Evolutionary conservation across 768 basidiomycete genomes (phyloP).

Genomic region (Gyrodon lividus): DNA sequence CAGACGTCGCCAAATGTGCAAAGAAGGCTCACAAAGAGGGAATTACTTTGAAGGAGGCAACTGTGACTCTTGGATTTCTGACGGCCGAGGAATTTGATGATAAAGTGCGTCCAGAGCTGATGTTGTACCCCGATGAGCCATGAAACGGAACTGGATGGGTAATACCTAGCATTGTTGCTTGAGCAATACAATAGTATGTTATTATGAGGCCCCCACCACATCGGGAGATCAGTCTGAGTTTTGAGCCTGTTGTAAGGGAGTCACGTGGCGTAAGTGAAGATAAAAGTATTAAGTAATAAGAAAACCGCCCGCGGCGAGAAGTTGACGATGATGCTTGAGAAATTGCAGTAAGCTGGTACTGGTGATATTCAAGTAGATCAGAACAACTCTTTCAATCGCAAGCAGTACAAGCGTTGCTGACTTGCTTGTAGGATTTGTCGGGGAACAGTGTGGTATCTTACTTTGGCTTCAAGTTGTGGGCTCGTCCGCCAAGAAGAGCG

Average conservation of each 20-base stretch:
- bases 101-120: slow-evolving; percentile 90
- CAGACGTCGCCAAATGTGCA: slow-evolving; percentile 96
- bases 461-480: neutral
- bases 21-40: slow-evolving; percentile 99
- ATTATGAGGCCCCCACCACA: neutral
- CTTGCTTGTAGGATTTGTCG: neutral
- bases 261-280: neutral
- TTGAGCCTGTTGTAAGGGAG: neutral
- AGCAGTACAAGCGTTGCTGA: neutral
- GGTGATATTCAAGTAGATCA: neutral
- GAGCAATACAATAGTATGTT: neutral
- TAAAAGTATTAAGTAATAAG: neutral
- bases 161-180: neutral
- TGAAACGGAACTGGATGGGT: slow-evolving; percentile 17
- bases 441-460: neutral
- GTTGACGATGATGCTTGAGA: too few species aligned
- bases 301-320: slow-evolving; percentile 1
- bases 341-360: neutral
- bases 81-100: slow-evolving; percentile 91
- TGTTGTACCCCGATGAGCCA: slow-evolving; percentile 71
- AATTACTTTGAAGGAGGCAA: slow-evolving; percentile 92
- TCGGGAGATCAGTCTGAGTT: neutral
- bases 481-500: slow-evolving; percentile 29
- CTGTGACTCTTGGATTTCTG: slow-evolving; percentile 81
- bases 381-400: neutral